Base-by-base conservation (phyloP, 169 alveolate genomes). In the Plasmodium yoelii region DNA sequence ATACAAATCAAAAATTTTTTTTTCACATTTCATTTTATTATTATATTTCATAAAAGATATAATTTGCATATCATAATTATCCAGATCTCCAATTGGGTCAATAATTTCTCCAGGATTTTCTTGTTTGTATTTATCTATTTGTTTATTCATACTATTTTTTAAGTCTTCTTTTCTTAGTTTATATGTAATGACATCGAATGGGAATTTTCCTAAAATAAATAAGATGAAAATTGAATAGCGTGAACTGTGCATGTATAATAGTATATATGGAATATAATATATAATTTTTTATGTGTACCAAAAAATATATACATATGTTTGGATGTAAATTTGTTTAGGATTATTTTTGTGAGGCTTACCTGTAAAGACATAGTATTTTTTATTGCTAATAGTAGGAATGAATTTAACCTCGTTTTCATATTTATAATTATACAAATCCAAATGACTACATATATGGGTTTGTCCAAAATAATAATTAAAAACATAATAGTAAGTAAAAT, bases 141-240 rank as follows among this genome's bases (percentile, higher is more conserved):
- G 82, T 18, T 80, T 80, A 60, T 80, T 80, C 90, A 80, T 80
- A 28, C 82, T 80, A 24, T 80, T 46, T 39, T 51, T 80, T 19
- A 80, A 56, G 18, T 18, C 68, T n/a, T 80, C 90, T 56, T 65
- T 80, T 24, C 90, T 55, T 46, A 80, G 53, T 46, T 80, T 80
- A 46, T 80, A 61, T 42, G 90, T 80, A 53, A 80, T 65, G 15
- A 80, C 90, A 24, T 80, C 90, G 64, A 80, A 80, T 6, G 90
- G 90, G 46, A 80, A 80, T 65, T 80, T 80, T 0, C 90, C 90
- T 80, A 26, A 53, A 55, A 46, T 47, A 19, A 8, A 18, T 8
- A 28, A 53, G 51, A 39, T 5, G 15, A 61, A 19, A 72, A 51
- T 51, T 19, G 10, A 47, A 72, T 12, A 19, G 10, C 26, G 19